These are phyloP conservation scores for Talaromyces verruculosus DNA, from an alignment of 2,329 filamentous ascomycete species.

Conservation along the genomic window DNA sequence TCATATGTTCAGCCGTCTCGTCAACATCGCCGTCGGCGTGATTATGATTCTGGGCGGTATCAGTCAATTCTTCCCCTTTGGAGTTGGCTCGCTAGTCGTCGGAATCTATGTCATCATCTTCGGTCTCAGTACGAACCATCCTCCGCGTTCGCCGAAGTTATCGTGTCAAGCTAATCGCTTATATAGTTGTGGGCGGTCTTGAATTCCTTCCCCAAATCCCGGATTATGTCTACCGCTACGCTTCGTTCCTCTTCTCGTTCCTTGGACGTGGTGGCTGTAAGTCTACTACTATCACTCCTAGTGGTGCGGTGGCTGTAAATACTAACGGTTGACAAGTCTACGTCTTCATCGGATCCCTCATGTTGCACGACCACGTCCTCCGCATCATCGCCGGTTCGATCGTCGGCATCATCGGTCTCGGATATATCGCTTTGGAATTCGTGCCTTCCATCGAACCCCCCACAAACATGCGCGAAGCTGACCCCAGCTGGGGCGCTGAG, in stretches of 20 bases:
- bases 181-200: constrained; percentile 65
- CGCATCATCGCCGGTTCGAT: constrained; percentile 75
- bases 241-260: constrained; percentile 97
- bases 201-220: constrained; percentile 86
- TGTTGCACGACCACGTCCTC: constrained; percentile 67
- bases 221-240: constrained; percentile 87
- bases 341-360: constrained; percentile 86
- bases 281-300: constrained; percentile 40
- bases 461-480: constrained; percentile 76
- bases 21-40: constrained; percentile 84
- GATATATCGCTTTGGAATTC: constrained; percentile 74
- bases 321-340: constrained; percentile 68
- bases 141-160: background rate
- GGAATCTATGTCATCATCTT: constrained; percentile 89
- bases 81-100: constrained; percentile 67
- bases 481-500: constrained; percentile 74
- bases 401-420: constrained; percentile 74
- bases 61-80: constrained; percentile 47
- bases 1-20: constrained; percentile 68
- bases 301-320: background rate
- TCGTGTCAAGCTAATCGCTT: background rate
- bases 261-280: constrained; percentile 90
- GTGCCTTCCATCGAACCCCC: constrained; percentile 76
- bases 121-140: constrained; percentile 65
- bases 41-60: constrained; percentile 83